A percentile compares a stretch with the other conserved stretches of the same genome.
Evolutionary conservation across 2,329 filamentous ascomycete genomes (phyloP).

Genomic region (Aspergillus fumigatiaffinis): DNA sequence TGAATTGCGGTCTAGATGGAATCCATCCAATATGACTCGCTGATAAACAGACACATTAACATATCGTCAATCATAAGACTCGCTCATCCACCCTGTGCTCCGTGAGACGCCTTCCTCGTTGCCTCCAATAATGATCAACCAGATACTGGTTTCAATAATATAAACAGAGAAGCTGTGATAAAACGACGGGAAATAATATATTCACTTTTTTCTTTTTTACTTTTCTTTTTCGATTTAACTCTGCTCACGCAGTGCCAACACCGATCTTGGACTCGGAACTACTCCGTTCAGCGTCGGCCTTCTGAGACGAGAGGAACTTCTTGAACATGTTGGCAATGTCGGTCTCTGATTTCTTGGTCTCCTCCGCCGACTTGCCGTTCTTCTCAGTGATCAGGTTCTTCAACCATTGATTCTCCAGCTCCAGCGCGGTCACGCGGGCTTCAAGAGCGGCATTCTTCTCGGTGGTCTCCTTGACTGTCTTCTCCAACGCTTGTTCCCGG

Average conservation of each 20-base stretch:
- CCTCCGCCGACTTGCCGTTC: conserved; percentile 46
- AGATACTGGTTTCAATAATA: conserved; percentile 6
- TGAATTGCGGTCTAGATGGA: neutral
- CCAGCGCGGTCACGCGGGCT: conserved; percentile 67
- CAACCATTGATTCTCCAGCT: conserved; percentile 78
- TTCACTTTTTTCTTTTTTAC: conserved; percentile 10
- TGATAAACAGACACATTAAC: neutral
- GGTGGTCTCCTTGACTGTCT: conserved; percentile 74
- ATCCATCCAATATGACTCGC: neutral
- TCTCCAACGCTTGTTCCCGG: conserved; percentile 79
- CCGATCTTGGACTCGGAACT: conserved; percentile 30
- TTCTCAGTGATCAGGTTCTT: conserved; percentile 78
- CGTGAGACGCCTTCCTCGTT: conserved; percentile 15
- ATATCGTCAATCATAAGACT: conserved; percentile 14
- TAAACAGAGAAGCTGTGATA: conserved; percentile 7
- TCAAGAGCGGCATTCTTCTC: conserved; percentile 76
- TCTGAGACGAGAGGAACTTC: conserved; percentile 36
- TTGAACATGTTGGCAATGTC: conserved; percentile 41
- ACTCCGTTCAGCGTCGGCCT: conserved; percentile 25
- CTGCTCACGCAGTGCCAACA: conserved; percentile 25
- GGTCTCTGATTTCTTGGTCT: conserved; percentile 43
- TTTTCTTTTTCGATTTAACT: conserved; percentile 13
- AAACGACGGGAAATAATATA: neutral
- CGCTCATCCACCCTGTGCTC: conserved; percentile 7
- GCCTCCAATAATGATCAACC: conserved; percentile 1